Evolutionary conservation across 495 filamentous ascomycete genomes (phyloP).

Genomic region (Neurospora sp.): DNA sequence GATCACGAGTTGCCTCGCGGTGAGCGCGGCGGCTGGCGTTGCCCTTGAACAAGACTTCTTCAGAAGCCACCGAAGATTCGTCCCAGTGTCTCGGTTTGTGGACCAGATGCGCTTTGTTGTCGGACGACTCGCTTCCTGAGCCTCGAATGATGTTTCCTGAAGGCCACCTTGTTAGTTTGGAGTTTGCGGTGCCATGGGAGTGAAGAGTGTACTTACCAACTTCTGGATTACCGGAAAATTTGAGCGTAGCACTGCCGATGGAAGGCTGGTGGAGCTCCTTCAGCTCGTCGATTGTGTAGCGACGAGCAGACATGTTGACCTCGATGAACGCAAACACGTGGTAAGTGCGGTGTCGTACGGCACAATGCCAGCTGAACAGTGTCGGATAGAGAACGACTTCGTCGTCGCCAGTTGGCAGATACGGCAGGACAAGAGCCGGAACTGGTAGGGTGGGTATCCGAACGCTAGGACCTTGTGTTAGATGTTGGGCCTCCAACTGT

Average conservation of each 20-base stretch:
- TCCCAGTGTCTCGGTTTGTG: slow-evolving; percentile 18
- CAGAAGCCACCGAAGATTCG: slow-evolving; percentile 17
- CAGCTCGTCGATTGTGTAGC: slow-evolving; percentile 29
- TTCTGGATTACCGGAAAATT: slow-evolving; percentile 20
- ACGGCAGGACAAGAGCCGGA: slow-evolving; percentile 9
- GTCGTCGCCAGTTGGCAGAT: slow-evolving; percentile 2
- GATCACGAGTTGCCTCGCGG: background rate
- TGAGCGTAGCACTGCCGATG: slow-evolving; percentile 1
- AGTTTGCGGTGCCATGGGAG: background rate
- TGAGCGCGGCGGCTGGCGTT: slow-evolving; percentile 14
- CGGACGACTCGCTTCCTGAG: slow-evolving; percentile 10
- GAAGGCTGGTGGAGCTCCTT: slow-evolving; percentile 16
- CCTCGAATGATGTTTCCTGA: slow-evolving; percentile 18
- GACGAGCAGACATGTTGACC: slow-evolving; percentile 23
- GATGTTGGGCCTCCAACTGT: slow-evolving; percentile 26
- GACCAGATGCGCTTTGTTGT: slow-evolving; percentile 1
- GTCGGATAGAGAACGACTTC: slow-evolving; percentile 9
- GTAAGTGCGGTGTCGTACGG: slow-evolving; percentile 16
- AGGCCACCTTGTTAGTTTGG: slow-evolving; percentile 6
- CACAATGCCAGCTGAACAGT: slow-evolving; percentile 22
- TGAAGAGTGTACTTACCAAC: slow-evolving; percentile 20
- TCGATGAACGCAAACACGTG: slow-evolving; percentile 22
- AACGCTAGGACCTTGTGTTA: slow-evolving; percentile 14
- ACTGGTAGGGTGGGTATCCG: slow-evolving; percentile 9
- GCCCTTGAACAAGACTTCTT: slow-evolving; percentile 21